A percentile compares a stretch with the other conserved stretches of the same genome.
Conservation (phyloP, 352 stramenopile genomes). For the Phytophthora rubi region DNA sequence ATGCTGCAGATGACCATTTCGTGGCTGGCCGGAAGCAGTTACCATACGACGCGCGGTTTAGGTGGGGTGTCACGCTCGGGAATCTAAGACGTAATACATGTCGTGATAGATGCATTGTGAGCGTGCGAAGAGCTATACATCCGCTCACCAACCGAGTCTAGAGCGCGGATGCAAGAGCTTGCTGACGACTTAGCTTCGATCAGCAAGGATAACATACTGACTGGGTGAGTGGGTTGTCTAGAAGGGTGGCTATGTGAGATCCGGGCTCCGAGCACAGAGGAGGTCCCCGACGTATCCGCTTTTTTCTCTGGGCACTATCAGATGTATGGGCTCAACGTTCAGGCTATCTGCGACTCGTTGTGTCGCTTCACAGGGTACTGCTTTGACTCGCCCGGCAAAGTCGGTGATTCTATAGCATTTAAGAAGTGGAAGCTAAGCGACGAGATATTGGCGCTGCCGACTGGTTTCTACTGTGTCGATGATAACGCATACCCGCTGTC, state of each 20-base stretch:
- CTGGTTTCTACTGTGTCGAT: conserved; percentile 12
- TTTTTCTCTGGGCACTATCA: background rate
- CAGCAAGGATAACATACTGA: background rate
- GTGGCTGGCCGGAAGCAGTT: too few relatives aligned
- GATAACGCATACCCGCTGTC: conserved; percentile 15
- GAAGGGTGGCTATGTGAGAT: too few relatives aligned
- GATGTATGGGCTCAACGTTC: conserved; percentile 17
- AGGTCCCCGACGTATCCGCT: conserved; percentile 13
- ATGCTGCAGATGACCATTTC: too few relatives aligned
- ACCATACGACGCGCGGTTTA: too few relatives aligned
- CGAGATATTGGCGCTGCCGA: conserved; percentile 2
- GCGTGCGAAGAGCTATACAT: too few relatives aligned
- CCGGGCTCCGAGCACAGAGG: background rate
- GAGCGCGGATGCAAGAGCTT: too few relatives aligned
- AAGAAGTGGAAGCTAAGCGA: conserved; percentile 19
- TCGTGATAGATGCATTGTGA: too few relatives aligned
- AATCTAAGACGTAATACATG: too few relatives aligned
- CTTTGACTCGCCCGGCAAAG: conserved; percentile 12
- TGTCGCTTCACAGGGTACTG: conserved; percentile 20
- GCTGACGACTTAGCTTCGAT: background rate
- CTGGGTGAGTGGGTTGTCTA: too few relatives aligned
- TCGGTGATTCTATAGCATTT: conserved; percentile 9
- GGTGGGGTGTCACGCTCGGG: too few relatives aligned
- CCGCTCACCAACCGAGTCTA: too few relatives aligned
- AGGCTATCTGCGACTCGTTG: conserved; percentile 16